Evolutionary conservation across 257 asterid genomes (phyloP).

Genomic region (Solanum sitiens): DNA sequence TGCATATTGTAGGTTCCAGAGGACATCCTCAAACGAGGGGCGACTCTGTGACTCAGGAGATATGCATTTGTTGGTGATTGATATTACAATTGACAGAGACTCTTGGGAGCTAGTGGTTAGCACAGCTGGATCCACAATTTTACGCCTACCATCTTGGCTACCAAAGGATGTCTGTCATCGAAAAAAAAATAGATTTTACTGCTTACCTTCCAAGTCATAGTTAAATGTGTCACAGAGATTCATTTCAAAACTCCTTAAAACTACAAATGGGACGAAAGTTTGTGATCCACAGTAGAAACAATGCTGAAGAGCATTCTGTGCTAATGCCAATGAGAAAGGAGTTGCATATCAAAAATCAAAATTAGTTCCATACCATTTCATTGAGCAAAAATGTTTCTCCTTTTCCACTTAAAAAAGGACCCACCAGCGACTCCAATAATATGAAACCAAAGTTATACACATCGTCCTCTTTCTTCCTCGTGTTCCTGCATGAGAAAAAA

Average conservation of each 20-base stretch:
- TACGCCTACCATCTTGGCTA: conserved; percentile 29
- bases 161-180: conserved; percentile 37
- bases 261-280: not conserved
- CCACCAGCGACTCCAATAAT: conserved; percentile 43
- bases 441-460: conserved; percentile 59
- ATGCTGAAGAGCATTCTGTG: not conserved
- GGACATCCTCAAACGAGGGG: conserved; percentile 62
- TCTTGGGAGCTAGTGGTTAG: conserved; percentile 46
- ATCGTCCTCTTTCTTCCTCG: conserved; percentile 49
- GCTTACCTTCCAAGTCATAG: not conserved
- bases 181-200: not conserved
- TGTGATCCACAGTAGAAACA: not conserved
- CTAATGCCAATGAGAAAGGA: not conserved
- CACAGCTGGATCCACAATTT: conserved; percentile 41
- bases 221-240: not conserved
- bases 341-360: not conserved
- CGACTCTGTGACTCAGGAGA: conserved; percentile 51
- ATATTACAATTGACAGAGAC: conserved; percentile 40
- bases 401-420: conserved; percentile 32
- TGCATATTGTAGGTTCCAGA: conserved; percentile 69
- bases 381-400: conserved; percentile 47
- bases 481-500: conserved; percentile 33
- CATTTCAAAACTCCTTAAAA: not conserved
- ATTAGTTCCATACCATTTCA: conserved; percentile 38
- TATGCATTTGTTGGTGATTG: conserved; percentile 53